Evolutionary conservation across 2,329 filamentous ascomycete genomes (phyloP).

Genomic region (Cryphonectria parasitica): DNA sequence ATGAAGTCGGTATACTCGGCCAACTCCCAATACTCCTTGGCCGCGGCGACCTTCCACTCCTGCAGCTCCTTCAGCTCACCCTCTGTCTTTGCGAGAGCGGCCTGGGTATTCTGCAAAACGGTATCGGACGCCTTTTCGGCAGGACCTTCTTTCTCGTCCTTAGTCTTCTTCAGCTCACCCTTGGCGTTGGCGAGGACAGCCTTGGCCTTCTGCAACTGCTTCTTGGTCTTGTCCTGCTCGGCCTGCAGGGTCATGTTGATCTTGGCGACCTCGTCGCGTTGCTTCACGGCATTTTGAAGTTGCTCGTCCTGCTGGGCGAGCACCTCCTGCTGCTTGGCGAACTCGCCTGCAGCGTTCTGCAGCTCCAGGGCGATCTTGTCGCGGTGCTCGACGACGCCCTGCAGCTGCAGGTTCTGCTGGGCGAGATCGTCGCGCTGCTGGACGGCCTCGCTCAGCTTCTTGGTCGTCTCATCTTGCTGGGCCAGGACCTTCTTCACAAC

Average conservation of each 20-base stretch:
- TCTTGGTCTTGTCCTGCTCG: not conserved
- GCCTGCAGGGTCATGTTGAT: not conserved
- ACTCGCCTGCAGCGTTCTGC: no score
- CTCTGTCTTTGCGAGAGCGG: not conserved
- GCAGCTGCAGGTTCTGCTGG: no score
- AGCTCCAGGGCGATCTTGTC: not conserved
- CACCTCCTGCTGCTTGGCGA: not conserved
- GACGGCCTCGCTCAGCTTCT: not conserved
- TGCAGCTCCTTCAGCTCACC: not conserved
- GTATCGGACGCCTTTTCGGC: no score
- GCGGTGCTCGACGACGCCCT: not conserved
- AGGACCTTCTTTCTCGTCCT: not conserved
- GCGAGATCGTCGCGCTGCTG: not conserved
- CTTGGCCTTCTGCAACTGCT: not conserved
- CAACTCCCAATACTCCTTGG: not conserved
- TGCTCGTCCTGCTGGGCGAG: not conserved
- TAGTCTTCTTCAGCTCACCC: not conserved
- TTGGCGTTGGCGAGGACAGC: not conserved
- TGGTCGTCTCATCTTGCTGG: not conserved
- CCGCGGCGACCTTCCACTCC: not conserved
- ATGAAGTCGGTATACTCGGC: not conserved
- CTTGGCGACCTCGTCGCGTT: not conserved
- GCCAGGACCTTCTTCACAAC: not conserved
- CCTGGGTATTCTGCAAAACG: not conserved
- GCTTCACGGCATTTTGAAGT: not conserved